Base-by-base conservation (phyloP, 148 eudicot species). In the Drosera capensis region DNA sequence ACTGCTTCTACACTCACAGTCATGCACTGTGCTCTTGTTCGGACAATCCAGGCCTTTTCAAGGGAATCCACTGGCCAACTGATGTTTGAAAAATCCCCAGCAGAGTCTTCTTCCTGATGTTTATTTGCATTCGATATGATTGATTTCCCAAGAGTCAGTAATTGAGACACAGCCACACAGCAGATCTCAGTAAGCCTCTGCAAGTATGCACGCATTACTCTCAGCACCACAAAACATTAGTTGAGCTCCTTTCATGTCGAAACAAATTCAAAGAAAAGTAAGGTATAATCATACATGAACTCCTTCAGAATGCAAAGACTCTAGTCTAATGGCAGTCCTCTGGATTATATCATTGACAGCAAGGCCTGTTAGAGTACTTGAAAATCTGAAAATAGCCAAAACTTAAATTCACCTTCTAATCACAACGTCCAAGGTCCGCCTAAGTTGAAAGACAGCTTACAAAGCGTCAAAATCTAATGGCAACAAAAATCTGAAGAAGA, bases 171-270 rank as follows among this genome's bases (percentile, higher is more conserved):
- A 1, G 85, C 94, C 54, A 72, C 70, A 55, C 99, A 92, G 71
- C 99, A 76, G 52, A 92, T 62, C 71, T 92, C 99, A 26, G 99
- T 80, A 25, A 92, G 73, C 56, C 95, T 85, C 99, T 92, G 83
- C 62, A 49, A 25, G 45, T 37, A 38, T 45, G 19, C 34, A 12
- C 45, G 54, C 8, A 48, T 7, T 20, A 1, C 25, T 58, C 36
- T 7, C 24, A 54, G 20, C 20, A 2, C 20, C 28, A 51, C 14
- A 1, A 11, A 17, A 41, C 3, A 41, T 22, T 13, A 15, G 6
- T 8, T n/a, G 38, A 22, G 23, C 8, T 34, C 36, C 7, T 20
- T 26, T 8, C 18, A 22, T 17, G 15, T 21, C 16, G 39, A 21
- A 29, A 52, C 3, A 15, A 18, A 7, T 11, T 16, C 30, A 47